These are phyloP conservation scores for Penicillium sp. DNA, from an alignment of 2,329 filamentous ascomycete genomes.

Conservation along the genomic window DNA sequence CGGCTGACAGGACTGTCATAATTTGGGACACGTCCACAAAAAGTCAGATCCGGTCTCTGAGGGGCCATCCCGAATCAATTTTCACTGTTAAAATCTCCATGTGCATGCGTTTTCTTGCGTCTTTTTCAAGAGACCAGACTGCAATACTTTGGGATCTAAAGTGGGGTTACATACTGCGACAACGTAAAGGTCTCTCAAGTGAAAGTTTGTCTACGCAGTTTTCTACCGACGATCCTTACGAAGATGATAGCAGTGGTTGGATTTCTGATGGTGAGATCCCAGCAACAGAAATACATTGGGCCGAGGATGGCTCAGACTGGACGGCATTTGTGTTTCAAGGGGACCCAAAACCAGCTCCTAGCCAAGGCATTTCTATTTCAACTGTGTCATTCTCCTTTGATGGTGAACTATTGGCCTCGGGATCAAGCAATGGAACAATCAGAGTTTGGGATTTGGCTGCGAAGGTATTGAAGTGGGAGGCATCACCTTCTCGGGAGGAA, in stretches of 20 bases:
- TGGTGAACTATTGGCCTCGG: not conserved
- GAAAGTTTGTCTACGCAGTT: not conserved
- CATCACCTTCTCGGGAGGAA: not conserved
- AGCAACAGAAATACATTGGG: not conserved
- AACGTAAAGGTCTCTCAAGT: no score
- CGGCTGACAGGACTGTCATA: slow-evolving; percentile 1
- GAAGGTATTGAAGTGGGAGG: not conserved
- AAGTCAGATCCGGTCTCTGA: not conserved
- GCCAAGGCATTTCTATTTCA: not conserved
- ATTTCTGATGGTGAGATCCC: no score
- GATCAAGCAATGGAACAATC: not conserved
- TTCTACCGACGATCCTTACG: not conserved
- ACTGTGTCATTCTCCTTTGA: not conserved
- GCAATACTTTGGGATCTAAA: not conserved
- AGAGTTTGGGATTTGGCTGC: not conserved
- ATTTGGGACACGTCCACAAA: slow-evolving; percentile 10
- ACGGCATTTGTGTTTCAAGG: not conserved
- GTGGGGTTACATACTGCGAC: not conserved
- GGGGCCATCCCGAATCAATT: not conserved
- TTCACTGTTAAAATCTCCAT: not conserved
- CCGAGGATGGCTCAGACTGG: not conserved
- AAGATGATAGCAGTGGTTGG: not conserved
- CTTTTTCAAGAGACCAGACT: not conserved
- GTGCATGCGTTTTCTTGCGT: not conserved
- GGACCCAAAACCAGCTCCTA: not conserved